Evolutionary conservation across 352 stramenopile species (phyloP), one percentile per base, ranked within the genome.

Genomic region (Phytophthora parvispora): DNA sequence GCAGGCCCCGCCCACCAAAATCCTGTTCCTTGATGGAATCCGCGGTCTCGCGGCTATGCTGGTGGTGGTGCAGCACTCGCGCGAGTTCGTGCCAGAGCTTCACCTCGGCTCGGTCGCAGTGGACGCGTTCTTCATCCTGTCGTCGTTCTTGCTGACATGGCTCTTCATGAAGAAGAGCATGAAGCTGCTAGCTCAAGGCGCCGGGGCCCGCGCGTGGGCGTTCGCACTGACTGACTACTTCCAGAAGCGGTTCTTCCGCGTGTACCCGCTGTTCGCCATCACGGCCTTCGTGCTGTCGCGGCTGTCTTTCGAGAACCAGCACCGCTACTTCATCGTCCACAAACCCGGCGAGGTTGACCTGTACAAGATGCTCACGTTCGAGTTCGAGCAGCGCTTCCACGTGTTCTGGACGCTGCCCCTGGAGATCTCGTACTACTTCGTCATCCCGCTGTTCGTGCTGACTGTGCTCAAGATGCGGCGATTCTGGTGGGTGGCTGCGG

Each of bases 401-500:
- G 72, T 89, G 13, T 79, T 89, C 28, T 89, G 81, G 81, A 80
- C 81, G 18, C 67, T 89, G 20, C 78, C 78, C 0, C 59, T 89
- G 18, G 74, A 85, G 61, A 82, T 85, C 32, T 45, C 45, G 32
- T 82, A 80, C 62, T 82, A 85, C 52, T 85, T 80, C 43, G 24
- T 80, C 10, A 78, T 85, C 24, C 74, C 77, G 7, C 52, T 78
- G 9, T 69, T 85, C 25, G 77, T 78, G 2, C 18, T 83, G 49
- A 52, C 52, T n/a, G 42, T 71, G 22, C 18, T 78, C 1, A 43
- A 49, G 2, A 49, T 78, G 53, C 47, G 69, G 51, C 57, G 55
- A 6, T 47, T 61, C 18, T 84, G 76, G 70, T 84, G 66, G 69
- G 4, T 78, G 10, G 54, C 43, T 1, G 64, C 67, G 22, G 5